Evolutionary conservation across 192 early-diverging fungal species (phyloP), one percentile per base, ranked within the genome.

Genomic region (Funneliformis mosseae): DNA sequence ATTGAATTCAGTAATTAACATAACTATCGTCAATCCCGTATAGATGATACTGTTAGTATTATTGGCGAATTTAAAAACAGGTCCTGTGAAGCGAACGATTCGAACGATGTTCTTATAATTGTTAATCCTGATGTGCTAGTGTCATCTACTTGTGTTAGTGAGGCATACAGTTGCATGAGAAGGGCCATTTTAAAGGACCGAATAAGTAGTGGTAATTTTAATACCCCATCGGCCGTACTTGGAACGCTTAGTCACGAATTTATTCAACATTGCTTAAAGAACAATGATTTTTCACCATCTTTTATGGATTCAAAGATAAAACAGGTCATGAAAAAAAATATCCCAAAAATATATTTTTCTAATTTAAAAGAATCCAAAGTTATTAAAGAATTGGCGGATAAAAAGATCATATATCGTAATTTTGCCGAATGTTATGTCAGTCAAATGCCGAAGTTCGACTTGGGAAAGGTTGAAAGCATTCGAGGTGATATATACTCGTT

Each of bases 181-280:
- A 92, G 90, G 50, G 90, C 94, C 0, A 91, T 97, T 27, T 84
- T 99, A 10, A 88, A 94, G 59, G 90, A 91, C 67, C 87, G 93
- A 41, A 80, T 94, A 5, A 80, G 82, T 81, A 76, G 60, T 68
- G 38, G 85, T 74, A 59, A 85, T 27, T 84, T 82, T 27, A 86
- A 88, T n/a, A 86, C 84, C 3, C 88, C 82, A 21, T 84, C 89
- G 1, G 84, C 92, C 9, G 87, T 97, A 64, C 86, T 92, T 48
- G 97, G 97, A n/a, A 88, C 83, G 18, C 83, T 99, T n/a, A 80
- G 96, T 21, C 97, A 99, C 79, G 87, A 92, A 33, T 78, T 97
- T 10, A 90, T 97, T 77, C 96, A 98, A 77, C 76, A 86, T 21
- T 88, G 88, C 5, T 84, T 97, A 0, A 45, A 82, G 46, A 81